These are phyloP conservation scores for Cryptomeria japonica DNA, from an alignment of 75 land plant genomes.

Conservation along the genomic window DNA sequence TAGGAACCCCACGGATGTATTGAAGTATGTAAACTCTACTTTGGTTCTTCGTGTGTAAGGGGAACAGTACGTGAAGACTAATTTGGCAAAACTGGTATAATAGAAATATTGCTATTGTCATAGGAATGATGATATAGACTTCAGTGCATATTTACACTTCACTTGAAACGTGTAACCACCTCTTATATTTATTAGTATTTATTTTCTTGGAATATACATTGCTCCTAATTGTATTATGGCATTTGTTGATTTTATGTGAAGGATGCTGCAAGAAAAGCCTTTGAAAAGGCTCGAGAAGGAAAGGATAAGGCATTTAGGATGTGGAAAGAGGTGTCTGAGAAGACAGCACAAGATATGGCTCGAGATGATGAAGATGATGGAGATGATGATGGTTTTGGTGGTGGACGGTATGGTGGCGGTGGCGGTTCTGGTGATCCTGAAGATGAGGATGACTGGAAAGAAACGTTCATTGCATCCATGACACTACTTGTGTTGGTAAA, in stretches of 20 bases:
- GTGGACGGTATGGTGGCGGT: neutral
- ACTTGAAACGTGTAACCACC: neutral
- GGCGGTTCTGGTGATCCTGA: neutral
- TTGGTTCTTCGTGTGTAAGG: neutral
- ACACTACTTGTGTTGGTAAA: neutral
- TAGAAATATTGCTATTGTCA: neutral
- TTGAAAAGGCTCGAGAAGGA: neutral
- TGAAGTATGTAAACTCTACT: neutral
- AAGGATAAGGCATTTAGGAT: neutral
- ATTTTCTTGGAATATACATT: neutral
- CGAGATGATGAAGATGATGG: neutral
- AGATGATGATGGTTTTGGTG: neutral
- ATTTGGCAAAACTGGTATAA: neutral
- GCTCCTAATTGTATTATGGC: neutral
- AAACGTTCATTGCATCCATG: neutral
- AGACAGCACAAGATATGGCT: neutral
- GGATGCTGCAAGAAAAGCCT: slow-evolving; percentile 8
- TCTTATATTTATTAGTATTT: neutral
- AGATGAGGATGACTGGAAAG: neutral
- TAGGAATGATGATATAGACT: neutral
- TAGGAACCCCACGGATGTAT: neutral
- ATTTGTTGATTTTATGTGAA: slow-evolving; percentile 4
- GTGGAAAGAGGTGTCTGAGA: neutral
- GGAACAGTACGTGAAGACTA: neutral
- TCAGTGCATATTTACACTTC: neutral